A percentile compares a stretch with the other conserved stretches of the same genome.
phyloP scores from a whole-genome alignment of 768 basidiomycete species.

The Crepidotus variabilis region DNA sequence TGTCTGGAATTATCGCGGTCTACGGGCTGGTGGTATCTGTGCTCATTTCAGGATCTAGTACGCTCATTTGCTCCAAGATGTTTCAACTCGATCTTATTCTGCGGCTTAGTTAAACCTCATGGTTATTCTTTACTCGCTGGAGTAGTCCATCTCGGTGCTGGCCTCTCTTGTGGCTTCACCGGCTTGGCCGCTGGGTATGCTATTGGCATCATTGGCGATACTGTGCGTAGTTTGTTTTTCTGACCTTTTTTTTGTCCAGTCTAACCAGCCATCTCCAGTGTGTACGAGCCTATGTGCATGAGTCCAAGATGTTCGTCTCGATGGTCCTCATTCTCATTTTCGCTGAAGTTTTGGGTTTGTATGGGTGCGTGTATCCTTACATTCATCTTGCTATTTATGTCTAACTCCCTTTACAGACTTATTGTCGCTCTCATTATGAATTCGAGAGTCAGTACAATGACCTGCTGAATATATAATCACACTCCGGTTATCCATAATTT shows the following conservation, averaged over 20 bases:
- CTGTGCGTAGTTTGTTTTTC: slow-evolving; percentile 48
- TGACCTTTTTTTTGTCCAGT: neutral
- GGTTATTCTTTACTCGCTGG: slow-evolving; percentile 84
- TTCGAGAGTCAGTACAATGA: slow-evolving; percentile 44
- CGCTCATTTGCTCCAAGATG: slow-evolving; percentile 16
- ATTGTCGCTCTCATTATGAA: slow-evolving; percentile 94
- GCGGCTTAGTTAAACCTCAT: slow-evolving; percentile 49
- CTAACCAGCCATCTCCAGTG: slow-evolving; percentile 45
- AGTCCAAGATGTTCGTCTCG: slow-evolving; percentile 86
- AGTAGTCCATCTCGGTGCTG: slow-evolving; percentile 90
- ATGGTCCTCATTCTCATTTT: slow-evolving; percentile 98
- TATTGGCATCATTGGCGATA: slow-evolving; percentile 91
- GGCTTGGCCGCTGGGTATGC: slow-evolving; percentile 93
- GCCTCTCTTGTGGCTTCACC: slow-evolving; percentile 86
- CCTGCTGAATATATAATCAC: slow-evolving; percentile 5
- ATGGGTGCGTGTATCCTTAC: slow-evolving; percentile 50
- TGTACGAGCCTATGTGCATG: slow-evolving; percentile 87
- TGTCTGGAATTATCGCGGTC: slow-evolving; percentile 98
- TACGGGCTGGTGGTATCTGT: slow-evolving; percentile 96
- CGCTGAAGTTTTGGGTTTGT: slow-evolving; percentile 86
- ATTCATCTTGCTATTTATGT: neutral
- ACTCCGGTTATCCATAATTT: neutral
- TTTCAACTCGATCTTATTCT: slow-evolving; percentile 11
- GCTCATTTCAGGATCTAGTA: slow-evolving; percentile 69
- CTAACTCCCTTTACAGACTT: slow-evolving; percentile 36